Percentiles rank a stretch among this genome's conserved stretches.
phyloP scores from a whole-genome alignment of 495 filamentous ascomycete species.

The Hypoxylon fragiforme region DNA sequence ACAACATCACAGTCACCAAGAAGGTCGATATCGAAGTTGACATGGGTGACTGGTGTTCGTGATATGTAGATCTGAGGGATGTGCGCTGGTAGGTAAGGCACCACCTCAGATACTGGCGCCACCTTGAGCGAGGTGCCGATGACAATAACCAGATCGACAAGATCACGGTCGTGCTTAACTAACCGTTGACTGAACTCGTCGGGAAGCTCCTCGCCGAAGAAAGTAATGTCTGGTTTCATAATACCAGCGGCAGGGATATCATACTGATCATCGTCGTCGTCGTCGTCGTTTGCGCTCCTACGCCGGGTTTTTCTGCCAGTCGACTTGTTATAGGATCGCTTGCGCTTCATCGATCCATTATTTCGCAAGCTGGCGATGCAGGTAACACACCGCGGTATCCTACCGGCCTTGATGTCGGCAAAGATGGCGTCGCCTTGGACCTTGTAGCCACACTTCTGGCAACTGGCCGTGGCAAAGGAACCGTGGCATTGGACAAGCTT shows the following conservation, averaged over 20 bases:
- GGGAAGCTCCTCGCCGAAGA: slow-evolving; percentile 91
- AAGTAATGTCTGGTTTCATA: slow-evolving; percentile 99
- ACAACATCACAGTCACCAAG: slow-evolving; percentile 92
- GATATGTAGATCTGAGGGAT: slow-evolving; percentile 96
- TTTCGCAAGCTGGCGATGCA: slow-evolving; percentile 51
- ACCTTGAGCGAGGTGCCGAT: slow-evolving; percentile 98
- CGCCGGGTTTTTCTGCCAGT: slow-evolving; percentile 68
- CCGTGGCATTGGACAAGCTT: slow-evolving; percentile 97
- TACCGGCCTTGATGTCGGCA: slow-evolving; percentile 73
- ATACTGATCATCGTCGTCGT: slow-evolving; percentile 70
- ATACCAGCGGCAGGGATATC: slow-evolving; percentile 76
- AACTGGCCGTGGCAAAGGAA: slow-evolving; percentile 89
- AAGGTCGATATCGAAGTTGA: slow-evolving; percentile 93
- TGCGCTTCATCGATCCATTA: slow-evolving; percentile 62
- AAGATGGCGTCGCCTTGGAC: slow-evolving; percentile 80
- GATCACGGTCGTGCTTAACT: slow-evolving; percentile 72
- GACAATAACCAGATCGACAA: slow-evolving; percentile 90
- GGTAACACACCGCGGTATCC: slow-evolving; percentile 64
- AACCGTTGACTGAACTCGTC: slow-evolving; percentile 82
- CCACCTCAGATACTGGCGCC: slow-evolving; percentile 89
- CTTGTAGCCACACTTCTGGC: slow-evolving; percentile 76
- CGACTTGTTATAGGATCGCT: slow-evolving; percentile 66
- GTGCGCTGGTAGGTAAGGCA: slow-evolving; percentile 71
- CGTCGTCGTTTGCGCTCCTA: slow-evolving; percentile 54
- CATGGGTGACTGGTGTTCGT: slow-evolving; percentile 80